Percentiles rank a stretch among this genome's conserved stretches.
Conservation (phyloP, 805 yeast species). For the Ogataea ganodermae region DNA sequence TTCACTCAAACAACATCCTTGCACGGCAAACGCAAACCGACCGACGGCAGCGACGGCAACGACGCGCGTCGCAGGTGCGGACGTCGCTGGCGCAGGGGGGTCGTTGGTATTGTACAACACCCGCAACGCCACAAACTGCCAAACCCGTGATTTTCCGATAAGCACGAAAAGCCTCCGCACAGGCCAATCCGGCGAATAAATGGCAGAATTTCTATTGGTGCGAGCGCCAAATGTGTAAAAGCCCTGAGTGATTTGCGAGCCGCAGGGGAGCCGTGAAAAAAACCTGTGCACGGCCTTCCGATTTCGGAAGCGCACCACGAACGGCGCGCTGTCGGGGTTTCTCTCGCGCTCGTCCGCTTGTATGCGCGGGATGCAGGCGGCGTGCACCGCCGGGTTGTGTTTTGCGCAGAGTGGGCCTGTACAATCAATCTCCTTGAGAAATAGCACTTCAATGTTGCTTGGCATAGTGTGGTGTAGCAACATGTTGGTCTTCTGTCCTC, state of each 20-base stretch:
- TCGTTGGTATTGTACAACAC: too few relatives aligned
- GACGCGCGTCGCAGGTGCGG: neutral
- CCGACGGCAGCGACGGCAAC: too few relatives aligned
- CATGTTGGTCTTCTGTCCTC: too few relatives aligned
- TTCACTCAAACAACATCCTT: neutral
- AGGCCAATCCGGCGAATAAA: neutral
- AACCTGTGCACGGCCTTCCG: constrained; percentile 1
- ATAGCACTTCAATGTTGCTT: too few relatives aligned
- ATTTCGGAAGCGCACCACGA: neutral
- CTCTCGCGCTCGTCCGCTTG: neutral
- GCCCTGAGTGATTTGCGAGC: neutral
- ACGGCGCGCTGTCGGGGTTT: neutral
- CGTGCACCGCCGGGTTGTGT: neutral
- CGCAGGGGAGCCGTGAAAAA: neutral
- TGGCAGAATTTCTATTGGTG: constrained; percentile 6
- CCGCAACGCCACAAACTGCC: neutral
- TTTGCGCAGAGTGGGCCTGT: too few relatives aligned
- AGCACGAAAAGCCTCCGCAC: constrained; percentile 5
- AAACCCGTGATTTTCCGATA: constrained; percentile 1
- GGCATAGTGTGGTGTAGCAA: too few relatives aligned
- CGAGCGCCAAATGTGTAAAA: neutral
- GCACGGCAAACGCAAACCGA: too few relatives aligned
- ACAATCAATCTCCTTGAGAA: too few relatives aligned
- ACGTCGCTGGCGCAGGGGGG: neutral
- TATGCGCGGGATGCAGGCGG: neutral